Evolutionary conservation across 192 early-diverging fungal genomes (phyloP).

Genomic region (Coemansia sp.): DNA sequence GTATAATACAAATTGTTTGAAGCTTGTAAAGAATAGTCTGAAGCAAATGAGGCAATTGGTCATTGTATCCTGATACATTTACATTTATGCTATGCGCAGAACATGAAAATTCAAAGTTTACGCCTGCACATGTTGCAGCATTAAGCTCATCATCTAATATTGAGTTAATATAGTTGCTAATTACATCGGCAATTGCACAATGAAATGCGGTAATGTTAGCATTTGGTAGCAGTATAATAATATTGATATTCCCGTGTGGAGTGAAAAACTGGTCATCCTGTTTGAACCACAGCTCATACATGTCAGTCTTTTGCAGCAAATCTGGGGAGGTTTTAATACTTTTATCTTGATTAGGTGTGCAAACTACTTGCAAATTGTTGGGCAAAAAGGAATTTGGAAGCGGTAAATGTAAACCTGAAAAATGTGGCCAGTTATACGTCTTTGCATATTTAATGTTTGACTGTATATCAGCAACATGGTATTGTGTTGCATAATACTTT

Average conservation of each 20-base stretch:
- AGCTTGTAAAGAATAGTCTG: neutral
- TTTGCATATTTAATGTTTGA: neutral
- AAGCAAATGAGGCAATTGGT: neutral
- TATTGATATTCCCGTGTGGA: constrained; percentile 61
- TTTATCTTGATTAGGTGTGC: neutral
- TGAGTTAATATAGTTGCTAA: neutral
- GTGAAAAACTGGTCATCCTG: constrained; percentile 86
- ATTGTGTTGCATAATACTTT: neutral
- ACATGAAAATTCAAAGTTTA: neutral
- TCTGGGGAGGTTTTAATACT: neutral
- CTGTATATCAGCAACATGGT: neutral
- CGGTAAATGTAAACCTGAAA: neutral
- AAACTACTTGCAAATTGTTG: neutral
- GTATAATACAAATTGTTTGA: neutral
- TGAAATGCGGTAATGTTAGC: neutral
- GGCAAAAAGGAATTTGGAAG: neutral
- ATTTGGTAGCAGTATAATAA: neutral
- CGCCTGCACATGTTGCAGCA: neutral
- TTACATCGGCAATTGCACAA: neutral
- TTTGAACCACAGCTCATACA: constrained; percentile 81
- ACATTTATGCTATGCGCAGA: neutral
- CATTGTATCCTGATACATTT: neutral
- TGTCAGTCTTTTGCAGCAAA: constrained; percentile 3
- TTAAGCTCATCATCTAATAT: neutral
- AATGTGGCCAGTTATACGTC: neutral